Conservation (phyloP, 106 monocot species). For the Triglochin maritima region DNA sequence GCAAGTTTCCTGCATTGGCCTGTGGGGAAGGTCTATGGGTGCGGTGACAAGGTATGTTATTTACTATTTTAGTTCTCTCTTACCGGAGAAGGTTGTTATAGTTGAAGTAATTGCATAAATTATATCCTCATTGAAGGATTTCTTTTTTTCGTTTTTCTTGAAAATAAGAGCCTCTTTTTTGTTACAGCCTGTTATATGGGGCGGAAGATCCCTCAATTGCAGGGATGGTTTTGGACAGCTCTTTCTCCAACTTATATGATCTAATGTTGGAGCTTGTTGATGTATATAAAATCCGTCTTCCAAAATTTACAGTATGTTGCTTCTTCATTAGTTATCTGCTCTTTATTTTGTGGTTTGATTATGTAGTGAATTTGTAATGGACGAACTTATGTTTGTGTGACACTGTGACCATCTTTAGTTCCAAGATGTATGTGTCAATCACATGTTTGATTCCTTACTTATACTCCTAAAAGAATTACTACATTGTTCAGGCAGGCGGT, state of each 20-base stretch:
- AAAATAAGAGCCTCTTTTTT: not conserved
- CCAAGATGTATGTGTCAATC: too few species aligned
- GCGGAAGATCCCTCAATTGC: conserved; percentile 98
- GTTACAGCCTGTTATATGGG: conserved; percentile 91
- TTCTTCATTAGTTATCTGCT: not conserved
- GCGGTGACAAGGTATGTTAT: conserved; percentile 88
- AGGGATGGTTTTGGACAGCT: conserved; percentile 96
- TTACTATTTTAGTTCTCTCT: not conserved
- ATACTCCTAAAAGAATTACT: too few species aligned
- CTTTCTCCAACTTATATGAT: conserved; percentile 87
- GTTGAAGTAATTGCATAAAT: too few species aligned
- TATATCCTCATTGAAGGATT: not conserved
- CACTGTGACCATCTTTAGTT: too few species aligned
- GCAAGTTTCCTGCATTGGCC: conserved; percentile 79
- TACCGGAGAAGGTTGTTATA: too few species aligned
- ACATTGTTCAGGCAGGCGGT: too few species aligned
- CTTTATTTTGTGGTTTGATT: not conserved
- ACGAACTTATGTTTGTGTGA: not conserved
- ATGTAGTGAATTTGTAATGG: not conserved
- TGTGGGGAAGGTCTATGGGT: conserved; percentile 99
- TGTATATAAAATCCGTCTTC: conserved; percentile 94
- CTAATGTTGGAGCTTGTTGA: conserved; percentile 96
- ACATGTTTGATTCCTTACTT: too few species aligned
- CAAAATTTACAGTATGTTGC: conserved; percentile 75
- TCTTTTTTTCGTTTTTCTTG: not conserved